Evolutionary conservation across 148 eudicot genomes (phyloP), one percentile per base, ranked within the genome.

Genomic region (Cornus controversa): DNA sequence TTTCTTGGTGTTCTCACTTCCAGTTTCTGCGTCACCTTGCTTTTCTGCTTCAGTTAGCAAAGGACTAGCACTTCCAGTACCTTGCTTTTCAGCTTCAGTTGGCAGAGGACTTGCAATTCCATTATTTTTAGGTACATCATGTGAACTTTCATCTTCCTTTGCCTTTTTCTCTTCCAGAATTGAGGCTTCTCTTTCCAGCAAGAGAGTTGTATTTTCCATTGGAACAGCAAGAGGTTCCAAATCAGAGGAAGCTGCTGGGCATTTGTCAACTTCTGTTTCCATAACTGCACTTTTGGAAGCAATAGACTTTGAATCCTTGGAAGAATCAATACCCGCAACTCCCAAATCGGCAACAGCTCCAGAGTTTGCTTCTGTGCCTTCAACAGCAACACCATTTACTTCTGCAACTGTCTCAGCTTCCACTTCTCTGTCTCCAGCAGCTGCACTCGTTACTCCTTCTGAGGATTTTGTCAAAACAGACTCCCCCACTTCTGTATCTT

Each of bases 1-100:
- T 73, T 89, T 91, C 81, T 91, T 93, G 62, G 82, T 84, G 3
- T 78, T 82, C 75, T 91, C 97, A 79, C 83, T 94, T 72, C 85
- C 92, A 60, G 77, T 75, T 78, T 92, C 98, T 18, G 80, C 45
- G 31, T 80, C 88, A 31, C 79, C 79, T 29, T 81, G 90, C 77
- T 87, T 87, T 72, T 93, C 92, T 40, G 77, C 78, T 72, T 78
- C 86, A 47, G 73, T 42, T 60, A 83, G 77, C 73, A 80, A 77
- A 58, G 81, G 50, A 77, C 75, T 36, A n/a, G 65, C 54, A 77
- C 65, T 81, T 24, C 69, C 64, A 20, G 60, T 22, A 70, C 27
- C 70, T 47, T 78, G 84, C 23, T 86, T 88, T 42, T 90, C 90
- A 77, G 57, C 86, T 67, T 84, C 87, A 73, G 73, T 78, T 70